These are phyloP conservation scores for Ophiostoma australiae DNA, from an alignment of 2,329 filamentous ascomycete genomes.

Conservation along the genomic window DNA sequence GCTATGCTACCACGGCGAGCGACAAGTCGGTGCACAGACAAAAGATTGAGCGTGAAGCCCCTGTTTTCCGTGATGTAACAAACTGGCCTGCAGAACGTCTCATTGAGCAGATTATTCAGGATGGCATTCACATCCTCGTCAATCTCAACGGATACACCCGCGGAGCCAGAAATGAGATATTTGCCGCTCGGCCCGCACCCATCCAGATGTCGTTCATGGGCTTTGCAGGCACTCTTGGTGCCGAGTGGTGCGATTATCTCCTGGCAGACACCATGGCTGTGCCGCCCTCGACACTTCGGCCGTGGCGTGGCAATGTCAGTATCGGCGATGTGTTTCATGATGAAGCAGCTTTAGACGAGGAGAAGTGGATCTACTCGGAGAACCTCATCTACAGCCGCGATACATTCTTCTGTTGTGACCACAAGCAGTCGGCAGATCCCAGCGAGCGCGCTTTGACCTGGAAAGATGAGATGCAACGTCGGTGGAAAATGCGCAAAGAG, in stretches of 20 bases:
- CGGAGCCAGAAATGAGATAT: conserved; percentile 94
- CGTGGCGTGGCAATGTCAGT: conserved; percentile 68
- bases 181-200: conserved; percentile 86
- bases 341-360: conserved; percentile 63
- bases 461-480: conserved; percentile 72
- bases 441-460: conserved; percentile 65
- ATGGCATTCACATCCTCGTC: conserved; percentile 88
- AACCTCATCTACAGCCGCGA: conserved; percentile 93
- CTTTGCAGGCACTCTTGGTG: conserved; percentile 90
- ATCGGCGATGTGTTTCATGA: conserved; percentile 64
- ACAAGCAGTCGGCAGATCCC: conserved; percentile 72
- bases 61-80: conserved; percentile 84
- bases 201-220: conserved; percentile 99
- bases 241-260: conserved; percentile 98
- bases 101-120: conserved; percentile 77
- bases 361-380: conserved; percentile 91
- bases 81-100: conserved; percentile 79
- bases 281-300: conserved; percentile 73
- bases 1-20: conserved; percentile 90
- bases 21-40: conserved; percentile 84
- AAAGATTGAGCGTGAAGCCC: conserved; percentile 89
- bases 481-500: conserved; percentile 91
- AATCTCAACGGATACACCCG: conserved; percentile 98
- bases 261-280: conserved; percentile 85
- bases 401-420: conserved; percentile 98